Conservation (phyloP, 208 protist species). For the Crithidia mellificae region DNA sequence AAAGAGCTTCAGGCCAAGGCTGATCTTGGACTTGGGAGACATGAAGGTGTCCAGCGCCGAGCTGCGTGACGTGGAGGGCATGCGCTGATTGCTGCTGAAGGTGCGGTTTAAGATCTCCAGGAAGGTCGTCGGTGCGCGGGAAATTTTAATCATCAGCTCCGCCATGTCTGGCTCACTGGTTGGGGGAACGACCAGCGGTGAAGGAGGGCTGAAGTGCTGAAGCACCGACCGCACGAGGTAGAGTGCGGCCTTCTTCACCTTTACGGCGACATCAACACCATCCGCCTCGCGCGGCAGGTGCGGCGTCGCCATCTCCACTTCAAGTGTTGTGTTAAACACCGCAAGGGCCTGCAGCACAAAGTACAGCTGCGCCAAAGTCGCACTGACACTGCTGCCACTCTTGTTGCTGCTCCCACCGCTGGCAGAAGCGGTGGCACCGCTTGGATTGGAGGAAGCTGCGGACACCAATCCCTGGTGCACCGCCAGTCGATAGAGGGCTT, state of each 20-base stretch:
- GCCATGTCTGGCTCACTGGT: slow-evolving; percentile 26
- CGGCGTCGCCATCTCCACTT: slow-evolving; percentile 44
- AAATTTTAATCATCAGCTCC: slow-evolving; percentile 37
- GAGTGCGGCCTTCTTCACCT: slow-evolving; percentile 29
- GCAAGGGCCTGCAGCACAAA: slow-evolving; percentile 42
- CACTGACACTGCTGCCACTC: background rate
- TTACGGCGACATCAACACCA: background rate
- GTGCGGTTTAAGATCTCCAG: slow-evolving; percentile 60
- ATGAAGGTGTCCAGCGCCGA: slow-evolving; percentile 56
- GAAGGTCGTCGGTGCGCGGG: slow-evolving; percentile 42
- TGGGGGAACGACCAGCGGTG: slow-evolving; percentile 27
- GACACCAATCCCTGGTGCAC: slow-evolving; percentile 17
- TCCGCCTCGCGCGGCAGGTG: slow-evolving; percentile 8
- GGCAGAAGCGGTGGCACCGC: too few relatives aligned
- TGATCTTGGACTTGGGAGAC: slow-evolving; percentile 66
- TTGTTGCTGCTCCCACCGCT: too few relatives aligned
- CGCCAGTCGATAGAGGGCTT: slow-evolving; percentile 35
- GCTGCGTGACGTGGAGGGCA: slow-evolving; percentile 50
- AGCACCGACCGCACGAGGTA: slow-evolving; percentile 42
- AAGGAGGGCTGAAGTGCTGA: slow-evolving; percentile 32
- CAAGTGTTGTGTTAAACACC: slow-evolving; percentile 42
- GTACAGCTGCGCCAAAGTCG: slow-evolving; percentile 27
- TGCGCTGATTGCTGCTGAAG: slow-evolving; percentile 59
- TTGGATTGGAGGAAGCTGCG: too few relatives aligned
- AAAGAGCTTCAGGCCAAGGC: slow-evolving; percentile 57